Base-by-base conservation (phyloP, 495 filamentous ascomycete species). In the Hypoxylon rickii region DNA sequence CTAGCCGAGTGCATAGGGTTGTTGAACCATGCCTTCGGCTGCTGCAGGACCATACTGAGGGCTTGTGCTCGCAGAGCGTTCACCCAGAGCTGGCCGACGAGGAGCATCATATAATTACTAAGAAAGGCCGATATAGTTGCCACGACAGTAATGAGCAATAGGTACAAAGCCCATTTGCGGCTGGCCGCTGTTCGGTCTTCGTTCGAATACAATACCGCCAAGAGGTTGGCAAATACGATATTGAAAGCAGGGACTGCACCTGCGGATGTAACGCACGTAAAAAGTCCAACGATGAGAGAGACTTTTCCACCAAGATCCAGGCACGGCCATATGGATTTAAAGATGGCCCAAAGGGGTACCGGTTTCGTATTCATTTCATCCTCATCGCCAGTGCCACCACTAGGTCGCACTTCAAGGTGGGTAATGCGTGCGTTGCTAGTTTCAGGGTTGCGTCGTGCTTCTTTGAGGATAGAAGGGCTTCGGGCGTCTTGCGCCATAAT, bases 11-110 rank as follows among this genome's bases (percentile, higher is more conserved):
- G 89, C 32, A 73, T 76, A 2, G 86, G 76, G 18, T 81, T 73
- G 53, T 91, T 89, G 61, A 96, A 96, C 88, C 90, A 98, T n/a
- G 79, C 68, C 55, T 80, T 83, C 10, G 92, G 90, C 68, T 97
- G 94, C 31, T 81, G 77, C 7, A 98, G 74, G 12, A 96, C 80
- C 2, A 83, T 83, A 48, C 76, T 75, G 42, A 96, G 76, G 3
- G 89, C 85, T 69, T 83, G 78, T 12, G 79, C 76, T 1, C 92
- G 86, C 1, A 95, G 76, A 1, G 71, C 63, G 63, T 94, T 86
- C 37, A 92, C 79, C 94, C 94, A 97, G 17, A 77, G 71, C 61
- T 96, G 90, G 2, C 85, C 89, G 20, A 77, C 84, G 13, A 73
- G 70, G 49, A 95, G 89, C 15, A 96, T 74, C 11, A 86, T 66